Percentiles rank a stretch among this genome's conserved stretches.
phyloP scores from a whole-genome alignment of 352 stramenopile genomes.

The Halophytophthora batemanensis region DNA sequence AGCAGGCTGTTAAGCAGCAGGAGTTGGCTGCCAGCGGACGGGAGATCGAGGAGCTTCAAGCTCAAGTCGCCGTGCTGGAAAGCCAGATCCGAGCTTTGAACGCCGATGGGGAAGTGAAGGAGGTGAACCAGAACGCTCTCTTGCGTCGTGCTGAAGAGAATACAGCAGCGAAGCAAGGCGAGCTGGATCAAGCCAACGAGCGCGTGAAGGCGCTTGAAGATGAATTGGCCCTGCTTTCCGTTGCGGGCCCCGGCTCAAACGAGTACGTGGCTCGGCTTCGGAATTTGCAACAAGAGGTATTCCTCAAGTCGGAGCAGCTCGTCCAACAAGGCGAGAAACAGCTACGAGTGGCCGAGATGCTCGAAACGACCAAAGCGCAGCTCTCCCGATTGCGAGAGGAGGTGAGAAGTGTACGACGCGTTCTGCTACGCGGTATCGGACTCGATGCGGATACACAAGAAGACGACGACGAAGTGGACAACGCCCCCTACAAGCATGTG shows the following conservation, averaged over 20 bases:
- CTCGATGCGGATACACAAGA: conserved; percentile 23
- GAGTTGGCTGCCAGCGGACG: conserved; percentile 19
- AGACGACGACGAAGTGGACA: conserved; percentile 39
- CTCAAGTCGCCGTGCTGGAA: conserved; percentile 20
- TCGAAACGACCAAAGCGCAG: conserved; percentile 43
- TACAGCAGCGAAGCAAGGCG: conserved; percentile 26
- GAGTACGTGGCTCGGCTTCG: conserved; percentile 26
- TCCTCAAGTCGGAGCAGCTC: conserved; percentile 68
- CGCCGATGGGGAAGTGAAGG: conserved; percentile 26
- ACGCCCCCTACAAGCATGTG: conserved; percentile 65
- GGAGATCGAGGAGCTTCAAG: conserved; percentile 28
- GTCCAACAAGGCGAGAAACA: conserved; percentile 75
- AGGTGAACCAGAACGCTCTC: conserved; percentile 36
- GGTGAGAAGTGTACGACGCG: conserved; percentile 41
- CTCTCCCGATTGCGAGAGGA: conserved; percentile 50
- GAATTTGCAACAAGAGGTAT: conserved; percentile 69
- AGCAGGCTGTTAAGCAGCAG: conserved; percentile 21
- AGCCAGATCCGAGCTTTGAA: conserved; percentile 18
- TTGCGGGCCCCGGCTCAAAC: conserved; percentile 26
- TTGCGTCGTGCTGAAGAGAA: conserved; percentile 37
- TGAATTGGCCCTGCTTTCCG: conserved; percentile 44
- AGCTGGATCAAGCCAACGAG: conserved; percentile 29
- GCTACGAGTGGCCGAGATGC: conserved; percentile 35
- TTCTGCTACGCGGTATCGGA: conserved; percentile 53
- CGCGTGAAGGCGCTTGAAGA: conserved; percentile 46